Conservation (phyloP, 2,329 filamentous ascomycete genomes). For the Fusarium sp. region DNA sequence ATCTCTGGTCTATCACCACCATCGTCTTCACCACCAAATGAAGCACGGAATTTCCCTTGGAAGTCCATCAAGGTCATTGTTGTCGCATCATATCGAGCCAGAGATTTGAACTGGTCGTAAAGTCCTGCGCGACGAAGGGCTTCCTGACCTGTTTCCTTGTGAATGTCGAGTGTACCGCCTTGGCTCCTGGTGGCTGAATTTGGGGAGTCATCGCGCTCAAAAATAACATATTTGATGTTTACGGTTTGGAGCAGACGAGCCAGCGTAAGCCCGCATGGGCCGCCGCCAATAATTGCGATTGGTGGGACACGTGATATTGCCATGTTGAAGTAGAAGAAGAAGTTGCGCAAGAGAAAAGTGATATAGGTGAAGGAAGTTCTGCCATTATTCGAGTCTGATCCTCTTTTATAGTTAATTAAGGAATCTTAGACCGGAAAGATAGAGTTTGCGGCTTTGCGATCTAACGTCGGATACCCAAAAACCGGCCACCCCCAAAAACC, state of each 20-base stretch:
- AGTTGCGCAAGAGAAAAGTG: background rate
- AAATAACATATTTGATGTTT: background rate
- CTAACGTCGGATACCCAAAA: too few species aligned
- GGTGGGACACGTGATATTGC: background rate
- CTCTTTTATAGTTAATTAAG: background rate
- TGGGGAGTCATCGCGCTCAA: background rate
- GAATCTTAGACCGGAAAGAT: background rate
- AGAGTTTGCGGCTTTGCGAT: too few species aligned
- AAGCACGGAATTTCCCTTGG: background rate
- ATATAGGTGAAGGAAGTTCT: fast-evolving
- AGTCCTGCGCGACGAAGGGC: constrained; percentile 1
- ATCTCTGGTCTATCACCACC: constrained; percentile 2
- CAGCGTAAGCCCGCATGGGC: background rate
- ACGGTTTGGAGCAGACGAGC: constrained; percentile 6
- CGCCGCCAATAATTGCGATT: constrained; percentile 8
- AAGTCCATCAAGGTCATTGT: constrained; percentile 8
- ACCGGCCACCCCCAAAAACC: too few species aligned
- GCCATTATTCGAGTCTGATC: fast-evolving
- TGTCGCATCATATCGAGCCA: constrained; percentile 3
- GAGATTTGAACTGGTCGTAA: background rate
- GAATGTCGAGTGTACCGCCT: constrained; percentile 5
- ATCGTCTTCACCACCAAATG: background rate
- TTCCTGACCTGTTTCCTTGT: background rate
- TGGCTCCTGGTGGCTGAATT: background rate
- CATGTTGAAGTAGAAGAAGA: background rate